Conservation (phyloP, 768 basidiomycete genomes). For the Termitomyces sp. region DNA sequence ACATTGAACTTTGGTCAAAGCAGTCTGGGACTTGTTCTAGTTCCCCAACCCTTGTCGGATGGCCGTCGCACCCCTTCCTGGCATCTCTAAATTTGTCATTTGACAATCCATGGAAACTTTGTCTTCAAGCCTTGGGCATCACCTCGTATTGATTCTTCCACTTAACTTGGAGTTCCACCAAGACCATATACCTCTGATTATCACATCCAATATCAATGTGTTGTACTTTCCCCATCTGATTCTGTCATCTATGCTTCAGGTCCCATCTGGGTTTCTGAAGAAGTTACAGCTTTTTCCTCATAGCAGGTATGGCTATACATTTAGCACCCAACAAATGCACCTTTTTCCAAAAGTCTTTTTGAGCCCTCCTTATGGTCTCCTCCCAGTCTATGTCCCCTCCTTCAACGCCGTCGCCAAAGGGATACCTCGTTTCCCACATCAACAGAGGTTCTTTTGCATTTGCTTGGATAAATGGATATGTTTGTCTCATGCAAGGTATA, state of each 20-base stretch:
- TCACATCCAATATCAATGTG: too few species aligned
- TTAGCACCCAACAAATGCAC: slow-evolving; percentile 18
- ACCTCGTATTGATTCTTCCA: background rate
- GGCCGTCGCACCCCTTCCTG: background rate
- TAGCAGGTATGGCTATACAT: slow-evolving; percentile 34
- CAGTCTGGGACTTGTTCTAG: background rate
- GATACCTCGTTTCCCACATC: slow-evolving; percentile 26
- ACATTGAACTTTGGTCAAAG: background rate
- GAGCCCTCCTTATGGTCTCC: slow-evolving; percentile 3
- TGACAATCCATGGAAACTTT: background rate
- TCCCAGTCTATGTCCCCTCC: slow-evolving; percentile 3
- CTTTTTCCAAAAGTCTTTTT: slow-evolving; percentile 29
- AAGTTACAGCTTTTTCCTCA: slow-evolving; percentile 24
- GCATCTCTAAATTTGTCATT: background rate
- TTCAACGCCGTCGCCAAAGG: background rate
- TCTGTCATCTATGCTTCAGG: slow-evolving; percentile 1
- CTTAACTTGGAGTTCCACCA: background rate
- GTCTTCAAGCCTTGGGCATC: too few species aligned
- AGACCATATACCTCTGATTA: background rate
- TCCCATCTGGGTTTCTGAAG: slow-evolving; percentile 16
- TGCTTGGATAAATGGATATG: slow-evolving; percentile 50
- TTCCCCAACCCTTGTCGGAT: background rate
- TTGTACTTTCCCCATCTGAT: background rate
- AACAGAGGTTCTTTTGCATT: slow-evolving; percentile 44
- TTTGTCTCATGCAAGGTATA: slow-evolving; percentile 65